Evolutionary conservation across 192 early-diverging fungal species (phyloP), one percentile per base, ranked within the genome.

Genomic region (Funneliformis geosporum): DNA sequence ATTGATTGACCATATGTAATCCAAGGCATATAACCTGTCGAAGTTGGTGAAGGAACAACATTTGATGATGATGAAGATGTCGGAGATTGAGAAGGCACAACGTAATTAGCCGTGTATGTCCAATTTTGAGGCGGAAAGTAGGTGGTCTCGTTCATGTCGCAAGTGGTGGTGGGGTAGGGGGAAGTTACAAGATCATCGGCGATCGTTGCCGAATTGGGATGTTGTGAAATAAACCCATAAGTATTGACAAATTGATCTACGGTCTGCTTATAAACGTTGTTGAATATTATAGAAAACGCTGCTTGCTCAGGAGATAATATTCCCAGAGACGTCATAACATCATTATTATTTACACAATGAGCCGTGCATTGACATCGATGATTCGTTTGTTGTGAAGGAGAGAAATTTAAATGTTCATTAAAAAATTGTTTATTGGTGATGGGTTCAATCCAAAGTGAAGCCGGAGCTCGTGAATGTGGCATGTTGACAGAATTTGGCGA

Each of bases 21-120:
- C 75, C 75, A 76, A 25, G 75, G 25, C 5, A 44, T n/a, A 76
- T 25, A 76, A 12, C 44, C 60, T 5, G 23, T 60, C 18, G 75
- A 60, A 25, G 75, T 76, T 64, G 75, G 75, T 27, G 75, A 60
- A 9, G 60, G n/a, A 1, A 27, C 74, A 4, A 21, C 12, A 5
- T 44, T 25, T 60, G 38, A 50, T 8, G 47, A 50, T 59, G 46
- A 21, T 16, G 27, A 8, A 21, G 40, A 42, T 42, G 59, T 7
- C 12, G 42, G 5, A 73, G 25, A 18, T 73, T 46, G 47, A 46
- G 71, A 28, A 27, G 46, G 42, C 12, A 73, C 28, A 27, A 55
- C 12, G 27, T 50, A 50, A n/a, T 39, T 28, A 27, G 42, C 7
- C 23, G 14, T 0, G 39, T n/a, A 21, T 64, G n/a, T 42, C 7